phyloP scores from a whole-genome alignment of 2,329 filamentous ascomycete genomes.

The Venturia effusa region DNA sequence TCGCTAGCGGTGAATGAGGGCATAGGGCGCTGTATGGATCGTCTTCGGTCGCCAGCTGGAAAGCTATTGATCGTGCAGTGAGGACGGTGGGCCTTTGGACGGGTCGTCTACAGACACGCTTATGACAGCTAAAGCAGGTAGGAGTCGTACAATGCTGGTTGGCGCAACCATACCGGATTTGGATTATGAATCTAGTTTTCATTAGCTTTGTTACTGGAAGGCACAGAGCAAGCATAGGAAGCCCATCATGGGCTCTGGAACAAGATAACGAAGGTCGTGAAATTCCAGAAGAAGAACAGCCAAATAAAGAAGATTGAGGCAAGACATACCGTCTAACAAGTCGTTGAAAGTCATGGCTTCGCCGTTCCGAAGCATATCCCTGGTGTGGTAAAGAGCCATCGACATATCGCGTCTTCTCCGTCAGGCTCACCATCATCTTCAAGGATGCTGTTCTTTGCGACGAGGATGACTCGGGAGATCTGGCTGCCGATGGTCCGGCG shows the following conservation, averaged over 20 bases:
- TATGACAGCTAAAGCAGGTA: constrained; percentile 10
- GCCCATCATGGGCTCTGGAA: background rate
- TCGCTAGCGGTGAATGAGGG: background rate
- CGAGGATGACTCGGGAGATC: background rate
- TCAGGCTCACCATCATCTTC: background rate
- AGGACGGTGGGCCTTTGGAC: constrained; percentile 11
- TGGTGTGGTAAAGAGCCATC: background rate
- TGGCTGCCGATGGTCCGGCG: background rate
- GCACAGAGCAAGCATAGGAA: background rate
- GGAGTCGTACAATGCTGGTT: constrained; percentile 7
- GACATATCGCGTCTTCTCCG: background rate
- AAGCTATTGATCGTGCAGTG: constrained; percentile 11
- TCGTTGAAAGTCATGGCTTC: background rate
- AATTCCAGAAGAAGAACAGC: too few species aligned
- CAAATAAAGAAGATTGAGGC: background rate
- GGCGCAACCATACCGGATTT: constrained; percentile 12
- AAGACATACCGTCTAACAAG: background rate
- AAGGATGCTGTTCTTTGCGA: background rate
- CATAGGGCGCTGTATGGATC: constrained; percentile 3
- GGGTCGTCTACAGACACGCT: background rate
- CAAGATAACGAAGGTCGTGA: too few species aligned
- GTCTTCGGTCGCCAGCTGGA: constrained; percentile 7
- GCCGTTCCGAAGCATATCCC: background rate
- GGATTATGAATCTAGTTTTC: constrained; percentile 9
- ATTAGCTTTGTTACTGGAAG: background rate